Conservation (phyloP, 1,284 basidiomycete species). For the Butyriboletus appendiculatus region DNA sequence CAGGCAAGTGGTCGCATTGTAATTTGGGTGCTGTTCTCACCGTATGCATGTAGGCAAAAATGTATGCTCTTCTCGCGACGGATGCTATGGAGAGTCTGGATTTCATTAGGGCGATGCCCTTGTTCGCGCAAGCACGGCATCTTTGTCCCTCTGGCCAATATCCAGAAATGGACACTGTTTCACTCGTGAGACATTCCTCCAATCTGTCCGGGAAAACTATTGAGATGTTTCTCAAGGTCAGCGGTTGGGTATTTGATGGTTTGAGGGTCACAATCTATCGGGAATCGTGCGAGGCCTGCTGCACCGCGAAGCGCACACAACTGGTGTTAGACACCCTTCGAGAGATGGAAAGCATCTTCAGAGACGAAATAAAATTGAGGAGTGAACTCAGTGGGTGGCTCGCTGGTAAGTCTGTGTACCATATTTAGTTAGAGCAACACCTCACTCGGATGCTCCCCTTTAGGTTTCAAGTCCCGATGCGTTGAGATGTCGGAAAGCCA, state of each 20-base stretch:
- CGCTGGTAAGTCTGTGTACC: conserved; percentile 5
- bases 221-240: conserved; percentile 12
- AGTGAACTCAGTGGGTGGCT: conserved; percentile 12
- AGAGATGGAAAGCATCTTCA: conserved; percentile 8
- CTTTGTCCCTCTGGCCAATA: conserved; percentile 9
- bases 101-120: neutral
- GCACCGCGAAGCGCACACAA: neutral
- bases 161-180: conserved; percentile 10
- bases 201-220: neutral
- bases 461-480: conserved; percentile 20
- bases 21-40: neutral
- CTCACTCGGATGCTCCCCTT: neutral
- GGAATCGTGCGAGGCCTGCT: conserved; percentile 14
- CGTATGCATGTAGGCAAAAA: conserved; percentile 14
- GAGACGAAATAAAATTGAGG: conserved; percentile 10
- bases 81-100: conserved; percentile 3
- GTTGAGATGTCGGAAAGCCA: neutral
- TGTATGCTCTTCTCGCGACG: conserved; percentile 12
- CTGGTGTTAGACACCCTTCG: conserved; percentile 3
- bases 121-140: conserved; percentile 8
- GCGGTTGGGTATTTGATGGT: conserved; percentile 21
- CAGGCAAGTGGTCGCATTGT: conserved; percentile 7
- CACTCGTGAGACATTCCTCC: conserved; percentile 11
- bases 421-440: neutral
- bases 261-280: conserved; percentile 12